Percentiles rank a stretch among this genome's conserved stretches.
These are phyloP conservation scores for Rubroboletus satanas DNA, from an alignment of 768 basidiomycete species.

Conservation along the genomic window DNA sequence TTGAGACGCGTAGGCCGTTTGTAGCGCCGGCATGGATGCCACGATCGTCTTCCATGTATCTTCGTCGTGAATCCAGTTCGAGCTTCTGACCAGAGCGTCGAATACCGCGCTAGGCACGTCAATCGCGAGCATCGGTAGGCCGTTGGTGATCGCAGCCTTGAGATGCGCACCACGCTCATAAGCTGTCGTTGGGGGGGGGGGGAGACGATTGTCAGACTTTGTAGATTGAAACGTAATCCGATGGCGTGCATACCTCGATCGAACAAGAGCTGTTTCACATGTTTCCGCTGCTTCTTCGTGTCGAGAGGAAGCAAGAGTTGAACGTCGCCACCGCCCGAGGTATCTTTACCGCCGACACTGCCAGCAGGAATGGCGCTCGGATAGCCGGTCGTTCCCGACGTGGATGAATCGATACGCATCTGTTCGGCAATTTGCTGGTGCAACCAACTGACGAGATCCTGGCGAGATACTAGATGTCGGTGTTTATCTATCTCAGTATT, in stretches of 20 bases:
- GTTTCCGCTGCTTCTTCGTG: conserved; percentile 69
- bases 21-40: conserved; percentile 51
- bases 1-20: conserved; percentile 60
- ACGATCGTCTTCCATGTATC: conserved; percentile 66
- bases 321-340: conserved; percentile 41
- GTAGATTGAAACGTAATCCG: no score
- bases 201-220: no score
- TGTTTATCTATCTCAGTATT: conserved; percentile 20
- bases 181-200: conserved; percentile 36
- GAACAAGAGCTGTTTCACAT: conserved; percentile 62
- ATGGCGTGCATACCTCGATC: conserved; percentile 51
- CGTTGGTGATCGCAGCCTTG: conserved; percentile 54
- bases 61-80: conserved; percentile 70
- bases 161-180: conserved; percentile 59
- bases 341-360: conserved; percentile 34
- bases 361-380: conserved; percentile 36
- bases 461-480: conserved; percentile 48
- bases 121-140: conserved; percentile 66
- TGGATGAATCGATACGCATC: conserved; percentile 64
- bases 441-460: conserved; percentile 72
- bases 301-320: conserved; percentile 67
- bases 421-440: conserved; percentile 78
- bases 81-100: conserved; percentile 53
- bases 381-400: conserved; percentile 51
- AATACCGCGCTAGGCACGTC: conserved; percentile 62